Percentiles rank a stretch among this genome's conserved stretches.
These are phyloP conservation scores for Protomyces macrosporus DNA, from an alignment of 1,139 yeast species.

Conservation along the genomic window DNA sequence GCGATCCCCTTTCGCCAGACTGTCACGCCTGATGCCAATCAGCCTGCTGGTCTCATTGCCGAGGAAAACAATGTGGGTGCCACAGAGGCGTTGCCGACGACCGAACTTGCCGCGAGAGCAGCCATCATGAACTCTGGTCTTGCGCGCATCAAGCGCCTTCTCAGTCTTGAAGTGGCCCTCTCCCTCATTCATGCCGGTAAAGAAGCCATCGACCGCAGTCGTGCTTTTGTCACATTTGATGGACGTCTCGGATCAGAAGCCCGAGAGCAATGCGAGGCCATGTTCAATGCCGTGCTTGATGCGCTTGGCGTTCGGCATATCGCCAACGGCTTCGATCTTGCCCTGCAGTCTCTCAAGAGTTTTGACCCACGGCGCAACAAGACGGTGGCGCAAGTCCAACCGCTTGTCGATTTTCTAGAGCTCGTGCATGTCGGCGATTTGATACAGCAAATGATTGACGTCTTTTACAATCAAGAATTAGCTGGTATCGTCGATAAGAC, in stretches of 20 bases:
- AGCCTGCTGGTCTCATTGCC: slow-evolving; percentile 22
- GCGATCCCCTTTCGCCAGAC: slow-evolving; percentile 31
- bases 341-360: slow-evolving; percentile 59
- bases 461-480: slow-evolving; percentile 83
- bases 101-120: slow-evolving; percentile 46
- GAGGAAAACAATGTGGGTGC: slow-evolving; percentile 15
- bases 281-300: slow-evolving; percentile 62
- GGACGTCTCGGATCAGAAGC: slow-evolving; percentile 38
- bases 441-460: slow-evolving; percentile 86
- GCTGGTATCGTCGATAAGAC: slow-evolving; percentile 62
- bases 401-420: slow-evolving; percentile 80
- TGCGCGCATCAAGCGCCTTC: slow-evolving; percentile 42
- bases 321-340: slow-evolving; percentile 74
- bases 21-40: slow-evolving; percentile 6
- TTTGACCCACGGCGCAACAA: slow-evolving; percentile 58
- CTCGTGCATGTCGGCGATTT: slow-evolving; percentile 87
- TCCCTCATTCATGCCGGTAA: slow-evolving; percentile 41
- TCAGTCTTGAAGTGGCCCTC: slow-evolving; percentile 45
- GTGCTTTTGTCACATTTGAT: slow-evolving; percentile 35
- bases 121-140: slow-evolving; percentile 44
- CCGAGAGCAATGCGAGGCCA: slow-evolving; percentile 45
- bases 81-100: slow-evolving; percentile 37
- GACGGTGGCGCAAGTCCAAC: slow-evolving; percentile 51
- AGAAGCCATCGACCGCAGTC: slow-evolving; percentile 39
- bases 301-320: slow-evolving; percentile 69